A percentile compares a stretch with the other conserved stretches of the same genome.
phyloP scores from a whole-genome alignment of 805 yeast genomes.

The Zygoascus flipseniorum region DNA sequence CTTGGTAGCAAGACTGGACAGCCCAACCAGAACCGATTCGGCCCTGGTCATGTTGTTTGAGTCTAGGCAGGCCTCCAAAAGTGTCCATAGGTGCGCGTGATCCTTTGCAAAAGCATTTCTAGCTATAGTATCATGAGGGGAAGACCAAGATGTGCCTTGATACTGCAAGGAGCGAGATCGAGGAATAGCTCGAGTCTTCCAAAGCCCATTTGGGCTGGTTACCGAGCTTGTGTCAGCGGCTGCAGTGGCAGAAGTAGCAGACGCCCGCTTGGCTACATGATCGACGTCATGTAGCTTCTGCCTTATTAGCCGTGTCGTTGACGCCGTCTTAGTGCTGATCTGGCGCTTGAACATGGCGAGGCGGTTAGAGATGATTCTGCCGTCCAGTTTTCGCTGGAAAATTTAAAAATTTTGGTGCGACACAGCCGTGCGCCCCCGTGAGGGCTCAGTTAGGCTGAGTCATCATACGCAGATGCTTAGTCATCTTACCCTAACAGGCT shows the following conservation, averaged over 20 bases:
- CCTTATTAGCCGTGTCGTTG: neutral
- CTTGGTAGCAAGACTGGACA: constrained; percentile 40
- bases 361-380: neutral
- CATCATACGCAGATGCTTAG: no score
- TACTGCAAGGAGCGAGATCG: neutral
- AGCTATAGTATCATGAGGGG: constrained; percentile 25
- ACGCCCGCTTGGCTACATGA: neutral
- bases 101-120: constrained; percentile 39
- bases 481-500: no score
- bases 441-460: no score
- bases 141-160: constrained; percentile 22
- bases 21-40: constrained; percentile 52
- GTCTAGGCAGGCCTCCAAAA: constrained; percentile 69
- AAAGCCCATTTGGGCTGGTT: neutral
- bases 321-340: neutral
- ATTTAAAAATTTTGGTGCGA: neutral
- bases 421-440: neutral
- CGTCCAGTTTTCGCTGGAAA: neutral
- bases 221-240: neutral
- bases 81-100: constrained; percentile 60
- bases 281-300: neutral
- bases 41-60: constrained; percentile 64
- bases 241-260: neutral
- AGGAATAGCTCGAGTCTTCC: constrained; percentile 1
- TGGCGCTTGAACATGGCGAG: neutral